Evolutionary conservation across 768 basidiomycete species (phyloP), one percentile per base, ranked within the genome.

Genomic region (Mycena capillaripes): DNA sequence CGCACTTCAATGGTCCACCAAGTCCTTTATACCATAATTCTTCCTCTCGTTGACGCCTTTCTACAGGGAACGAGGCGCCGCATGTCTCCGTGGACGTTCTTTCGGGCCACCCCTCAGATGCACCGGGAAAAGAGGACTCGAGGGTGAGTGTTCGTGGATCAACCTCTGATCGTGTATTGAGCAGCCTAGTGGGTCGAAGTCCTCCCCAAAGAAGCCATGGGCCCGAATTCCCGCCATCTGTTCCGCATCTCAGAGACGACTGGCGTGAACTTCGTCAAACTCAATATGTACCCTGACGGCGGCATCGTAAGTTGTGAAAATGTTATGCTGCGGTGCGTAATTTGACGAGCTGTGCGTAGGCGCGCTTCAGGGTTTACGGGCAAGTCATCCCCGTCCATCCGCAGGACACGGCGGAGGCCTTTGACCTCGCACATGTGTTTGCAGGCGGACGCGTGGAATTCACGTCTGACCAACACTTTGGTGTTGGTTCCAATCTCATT

Each of bases 281-380:
- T 99, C 27, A 92, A 93, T 75, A 97, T 97, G 90, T 96, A 96
- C 82, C 98, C 98, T 3, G 98, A 99, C 77, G 98, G 98, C 46
- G 98, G 98, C 3, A 96, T 99, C 79, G 97, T 96, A 78, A 84
- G 93, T 85, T 50, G 59, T 4, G 5, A 23, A 21, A 66, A 60
- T 27, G 16, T 16, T 73, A 69, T 46, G 21, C 14, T 34, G 36
- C 40, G 66, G 10, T 55, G 44, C 53, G 48, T 46, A 69, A 58
- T 50, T 60, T 61, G n/a, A 38, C 65, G 21, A 57, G 38, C 62
- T 16, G 17, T 66, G 38, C n/a, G 30, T 74, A 97, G 96, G 97
- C 95, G 62, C 92, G 97, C 19, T 98, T 98, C 85, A 88, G 97
- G 65, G 95, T 93, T 1, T 98, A 97, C 81, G 97, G 97, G 16